These are phyloP conservation scores for Galerina marginata DNA, from an alignment of 768 basidiomycete genomes.

Conservation along the genomic window DNA sequence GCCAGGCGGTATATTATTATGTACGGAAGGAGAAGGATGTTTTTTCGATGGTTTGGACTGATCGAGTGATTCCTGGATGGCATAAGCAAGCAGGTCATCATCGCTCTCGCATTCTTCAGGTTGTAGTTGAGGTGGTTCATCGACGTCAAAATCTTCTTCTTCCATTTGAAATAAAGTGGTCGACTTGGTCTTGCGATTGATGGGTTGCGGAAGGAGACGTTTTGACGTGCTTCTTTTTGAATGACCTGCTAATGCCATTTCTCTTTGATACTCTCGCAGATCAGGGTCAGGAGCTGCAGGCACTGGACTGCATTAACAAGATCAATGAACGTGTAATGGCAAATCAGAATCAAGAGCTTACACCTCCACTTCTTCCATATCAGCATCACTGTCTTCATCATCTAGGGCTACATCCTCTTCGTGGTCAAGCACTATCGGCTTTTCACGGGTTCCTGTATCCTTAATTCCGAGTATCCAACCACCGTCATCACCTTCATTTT, in stretches of 20 bases:
- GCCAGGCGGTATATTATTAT: background rate
- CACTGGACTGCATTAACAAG: constrained; percentile 34
- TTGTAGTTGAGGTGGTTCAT: background rate
- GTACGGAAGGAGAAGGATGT: background rate
- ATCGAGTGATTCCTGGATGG: constrained; percentile 28
- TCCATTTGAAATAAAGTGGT: constrained; percentile 56
- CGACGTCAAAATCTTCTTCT: constrained; percentile 11
- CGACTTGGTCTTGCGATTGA: constrained; percentile 38
- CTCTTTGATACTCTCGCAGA: constrained; percentile 63
- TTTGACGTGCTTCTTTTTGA: constrained; percentile 51
- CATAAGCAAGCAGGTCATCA: constrained; percentile 29
- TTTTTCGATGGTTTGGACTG: constrained; percentile 9
- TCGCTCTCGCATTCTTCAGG: constrained; percentile 30
- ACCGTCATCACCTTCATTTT: constrained; percentile 85
- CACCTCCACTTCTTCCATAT: constrained; percentile 86
- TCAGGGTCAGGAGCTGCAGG: constrained; percentile 57
- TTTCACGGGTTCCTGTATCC: constrained; percentile 76
- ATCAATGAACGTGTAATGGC: background rate
- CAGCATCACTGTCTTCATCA: constrained; percentile 61
- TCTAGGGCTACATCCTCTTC: constrained; percentile 47
- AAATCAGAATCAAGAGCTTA: constrained; percentile 37
- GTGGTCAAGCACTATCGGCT: constrained; percentile 87
- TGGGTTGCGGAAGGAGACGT: constrained; percentile 34
- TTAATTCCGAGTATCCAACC: constrained; percentile 96
- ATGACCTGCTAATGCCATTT: constrained; percentile 66